Evolutionary conservation across 805 yeast genomes (phyloP).

Genomic region (Tetrapisispora fleetii): DNA sequence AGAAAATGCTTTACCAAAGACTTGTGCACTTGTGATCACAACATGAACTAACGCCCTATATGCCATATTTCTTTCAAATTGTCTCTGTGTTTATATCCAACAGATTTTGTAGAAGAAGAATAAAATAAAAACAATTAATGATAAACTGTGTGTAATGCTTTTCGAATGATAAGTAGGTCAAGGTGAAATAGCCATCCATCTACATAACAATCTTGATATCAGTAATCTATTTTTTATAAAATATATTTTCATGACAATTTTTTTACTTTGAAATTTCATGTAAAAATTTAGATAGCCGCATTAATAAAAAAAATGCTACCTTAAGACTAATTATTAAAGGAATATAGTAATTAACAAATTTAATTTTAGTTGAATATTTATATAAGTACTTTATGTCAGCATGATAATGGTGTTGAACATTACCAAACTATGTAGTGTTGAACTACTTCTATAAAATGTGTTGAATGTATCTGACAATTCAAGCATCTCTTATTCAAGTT

Average conservation of each 20-base stretch:
- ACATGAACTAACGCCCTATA: conserved; percentile 86
- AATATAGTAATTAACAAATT: neutral
- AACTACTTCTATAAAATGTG: conserved; percentile 1
- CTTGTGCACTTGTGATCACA: conserved; percentile 87
- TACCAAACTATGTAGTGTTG: neutral
- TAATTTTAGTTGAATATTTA: neutral
- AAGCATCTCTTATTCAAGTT: too few species aligned
- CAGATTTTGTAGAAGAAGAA: neutral
- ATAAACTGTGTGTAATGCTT: too few species aligned
- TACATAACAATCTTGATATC: too few species aligned
- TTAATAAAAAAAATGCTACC: neutral
- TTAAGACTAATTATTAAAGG: neutral
- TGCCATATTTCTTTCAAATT: conserved; percentile 43
- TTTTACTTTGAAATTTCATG: too few species aligned
- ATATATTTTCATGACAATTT: neutral
- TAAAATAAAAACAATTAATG: neutral
- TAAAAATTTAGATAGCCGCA: neutral
- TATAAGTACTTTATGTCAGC: neutral
- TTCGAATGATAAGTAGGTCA: too few species aligned
- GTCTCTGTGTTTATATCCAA: neutral
- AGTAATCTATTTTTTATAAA: neutral
- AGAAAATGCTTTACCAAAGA: conserved; percentile 91
- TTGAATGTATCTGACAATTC: neutral
- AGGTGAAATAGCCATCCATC: too few species aligned
- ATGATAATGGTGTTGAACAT: neutral